Percentiles rank a stretch among this genome's conserved stretches.
These are phyloP conservation scores for Trichopus zeylanicus DNA, from an alignment of 116 monocot species.

Conservation along the genomic window DNA sequence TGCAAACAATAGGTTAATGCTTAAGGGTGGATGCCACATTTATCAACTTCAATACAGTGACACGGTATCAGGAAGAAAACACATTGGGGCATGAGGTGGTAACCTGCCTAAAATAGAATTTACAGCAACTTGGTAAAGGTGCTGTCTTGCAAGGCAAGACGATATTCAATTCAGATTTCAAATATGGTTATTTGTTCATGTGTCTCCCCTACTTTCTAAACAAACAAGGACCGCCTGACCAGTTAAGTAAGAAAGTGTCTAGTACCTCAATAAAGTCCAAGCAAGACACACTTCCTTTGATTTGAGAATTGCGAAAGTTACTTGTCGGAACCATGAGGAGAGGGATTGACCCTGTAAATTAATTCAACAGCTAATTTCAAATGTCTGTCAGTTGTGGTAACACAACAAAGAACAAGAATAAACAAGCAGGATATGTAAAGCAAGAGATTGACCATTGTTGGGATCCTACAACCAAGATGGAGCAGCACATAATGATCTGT, in stretches of 20 bases:
- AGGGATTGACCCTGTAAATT: constrained; percentile 48
- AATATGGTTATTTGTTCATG: background rate
- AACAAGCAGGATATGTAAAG: constrained; percentile 6
- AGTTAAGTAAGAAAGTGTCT: background rate
- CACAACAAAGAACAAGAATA: background rate
- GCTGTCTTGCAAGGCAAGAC: too few species aligned
- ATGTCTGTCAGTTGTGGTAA: background rate
- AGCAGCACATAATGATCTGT: constrained; percentile 90
- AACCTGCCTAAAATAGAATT: too few species aligned
- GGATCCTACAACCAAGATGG: constrained; percentile 58
- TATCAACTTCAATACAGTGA: too few species aligned
- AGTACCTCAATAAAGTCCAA: constrained; percentile 64
- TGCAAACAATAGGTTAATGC: background rate
- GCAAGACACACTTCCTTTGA: constrained; percentile 78
- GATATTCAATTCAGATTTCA: background rate
- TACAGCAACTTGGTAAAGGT: too few species aligned
- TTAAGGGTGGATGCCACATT: too few species aligned
- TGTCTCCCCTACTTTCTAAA: too few species aligned
- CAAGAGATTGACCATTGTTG: constrained; percentile 49
- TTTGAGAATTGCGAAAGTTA: constrained; percentile 45
- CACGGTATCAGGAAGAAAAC: too few species aligned
- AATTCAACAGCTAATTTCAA: constrained; percentile 2
- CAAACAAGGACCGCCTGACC: background rate
- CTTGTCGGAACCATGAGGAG: constrained; percentile 64
- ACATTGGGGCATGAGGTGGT: too few species aligned